These are phyloP conservation scores for Medicago ruthenica DNA, from an alignment of 306 rosid species.

Conservation along the genomic window DNA sequence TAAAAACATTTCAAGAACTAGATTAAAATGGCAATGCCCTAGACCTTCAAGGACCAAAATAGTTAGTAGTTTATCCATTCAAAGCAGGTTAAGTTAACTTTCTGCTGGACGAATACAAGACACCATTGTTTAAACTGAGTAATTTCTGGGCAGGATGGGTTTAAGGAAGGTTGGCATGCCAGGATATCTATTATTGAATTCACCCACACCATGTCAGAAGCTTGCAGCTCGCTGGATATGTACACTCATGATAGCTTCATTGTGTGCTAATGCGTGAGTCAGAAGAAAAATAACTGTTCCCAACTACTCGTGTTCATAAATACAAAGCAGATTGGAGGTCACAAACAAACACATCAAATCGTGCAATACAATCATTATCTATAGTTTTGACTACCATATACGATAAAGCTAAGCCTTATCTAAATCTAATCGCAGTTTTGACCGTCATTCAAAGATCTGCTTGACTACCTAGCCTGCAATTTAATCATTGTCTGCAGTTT, in stretches of 20 bases:
- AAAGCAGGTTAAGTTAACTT: not conserved
- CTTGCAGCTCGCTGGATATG: not conserved
- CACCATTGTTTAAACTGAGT: not conserved
- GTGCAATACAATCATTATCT: not conserved
- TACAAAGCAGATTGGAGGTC: not conserved
- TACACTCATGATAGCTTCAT: not conserved
- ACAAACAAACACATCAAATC: not conserved
- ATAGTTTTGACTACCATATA: not conserved
- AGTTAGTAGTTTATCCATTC: not conserved
- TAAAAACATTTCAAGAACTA: not conserved
- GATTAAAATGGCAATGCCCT: not conserved
- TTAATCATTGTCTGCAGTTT: not conserved
- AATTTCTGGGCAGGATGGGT: not conserved
- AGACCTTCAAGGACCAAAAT: not conserved
- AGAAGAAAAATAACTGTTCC: not conserved
- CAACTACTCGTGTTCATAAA: not conserved
- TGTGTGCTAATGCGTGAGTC: not conserved
- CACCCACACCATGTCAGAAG: not conserved
- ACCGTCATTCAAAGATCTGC: conserved; percentile 1
- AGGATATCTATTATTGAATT: not conserved
- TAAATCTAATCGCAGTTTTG: not conserved
- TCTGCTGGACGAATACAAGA: not conserved
- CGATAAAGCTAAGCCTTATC: not conserved
- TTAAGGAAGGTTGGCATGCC: not conserved
- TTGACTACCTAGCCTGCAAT: conserved; percentile 25